Conservation (phyloP, 305 asterid species). For the Ajuga reptans region DNA sequence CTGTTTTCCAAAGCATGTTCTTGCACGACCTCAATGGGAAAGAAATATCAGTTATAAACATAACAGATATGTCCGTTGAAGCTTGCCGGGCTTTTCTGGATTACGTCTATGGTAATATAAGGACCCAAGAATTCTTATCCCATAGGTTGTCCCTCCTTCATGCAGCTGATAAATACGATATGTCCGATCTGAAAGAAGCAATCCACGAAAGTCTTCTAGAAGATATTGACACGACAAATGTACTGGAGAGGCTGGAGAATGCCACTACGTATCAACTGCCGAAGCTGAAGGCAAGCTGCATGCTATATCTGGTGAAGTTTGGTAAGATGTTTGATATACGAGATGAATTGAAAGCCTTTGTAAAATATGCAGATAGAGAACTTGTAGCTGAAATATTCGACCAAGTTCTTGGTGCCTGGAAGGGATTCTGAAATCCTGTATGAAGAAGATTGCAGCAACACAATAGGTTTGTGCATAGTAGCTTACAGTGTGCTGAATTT, state of each 20-base stretch:
- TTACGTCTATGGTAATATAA: conserved; percentile 67
- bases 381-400: conserved; percentile 58
- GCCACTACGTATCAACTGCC: conserved; percentile 66
- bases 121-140: conserved; percentile 47
- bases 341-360: conserved; percentile 55
- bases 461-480: background rate
- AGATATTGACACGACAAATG: conserved; percentile 69
- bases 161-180: conserved; percentile 82
- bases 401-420: conserved; percentile 80
- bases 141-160: conserved; percentile 68
- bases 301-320: conserved; percentile 78
- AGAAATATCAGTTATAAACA: conserved; percentile 48
- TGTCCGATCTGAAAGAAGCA: conserved; percentile 68
- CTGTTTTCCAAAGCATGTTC: conserved; percentile 86
- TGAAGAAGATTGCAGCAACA: background rate
- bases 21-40: conserved; percentile 71
- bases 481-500: conserved; percentile 2
- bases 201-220: conserved; percentile 81
- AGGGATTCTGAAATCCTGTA: conserved; percentile 44
- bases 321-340: conserved; percentile 74
- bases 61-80: conserved; percentile 73
- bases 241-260: conserved; percentile 76
- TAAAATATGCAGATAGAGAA: conserved; percentile 68
- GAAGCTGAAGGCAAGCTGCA: conserved; percentile 62
- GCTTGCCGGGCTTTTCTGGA: conserved; percentile 64